phyloP scores from a whole-genome alignment of 139 green algal genomes.

The Picochlorum sp. region DNA sequence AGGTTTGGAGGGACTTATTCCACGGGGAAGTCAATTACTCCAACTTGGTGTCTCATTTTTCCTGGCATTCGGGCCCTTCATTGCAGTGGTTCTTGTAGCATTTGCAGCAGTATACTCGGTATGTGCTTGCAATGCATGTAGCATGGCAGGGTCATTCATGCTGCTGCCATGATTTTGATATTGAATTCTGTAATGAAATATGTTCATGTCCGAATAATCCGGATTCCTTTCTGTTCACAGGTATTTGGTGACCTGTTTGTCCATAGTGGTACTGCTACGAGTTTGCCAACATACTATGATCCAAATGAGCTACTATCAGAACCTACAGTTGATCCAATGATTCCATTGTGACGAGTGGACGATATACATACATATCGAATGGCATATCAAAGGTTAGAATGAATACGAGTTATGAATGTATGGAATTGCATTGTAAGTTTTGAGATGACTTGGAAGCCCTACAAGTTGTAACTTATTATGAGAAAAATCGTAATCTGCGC shows the following conservation, averaged over 20 bases:
- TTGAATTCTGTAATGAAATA: background rate
- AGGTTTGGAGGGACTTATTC: constrained; percentile 59
- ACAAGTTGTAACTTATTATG: too few relatives aligned
- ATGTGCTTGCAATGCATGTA: constrained; percentile 28
- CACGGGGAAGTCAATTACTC: constrained; percentile 41
- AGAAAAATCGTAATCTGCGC: too few relatives aligned
- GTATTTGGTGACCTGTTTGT: constrained; percentile 52
- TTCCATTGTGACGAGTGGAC: constrained; percentile 11
- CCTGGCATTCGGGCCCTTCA: constrained; percentile 66
- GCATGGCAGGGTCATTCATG: background rate
- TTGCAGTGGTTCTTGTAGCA: constrained; percentile 31
- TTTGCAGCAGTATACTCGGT: constrained; percentile 42
- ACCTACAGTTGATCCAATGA: constrained; percentile 57
- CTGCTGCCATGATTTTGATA: background rate
- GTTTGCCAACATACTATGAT: constrained; percentile 36
- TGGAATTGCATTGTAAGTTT: too few relatives aligned
- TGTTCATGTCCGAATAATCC: background rate
- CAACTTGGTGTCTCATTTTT: constrained; percentile 59
- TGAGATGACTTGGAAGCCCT: too few relatives aligned
- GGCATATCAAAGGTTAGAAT: too few relatives aligned
- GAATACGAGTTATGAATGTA: too few relatives aligned
- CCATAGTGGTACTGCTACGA: constrained; percentile 28
- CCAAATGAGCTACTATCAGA: constrained; percentile 46
- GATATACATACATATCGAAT: too few relatives aligned
- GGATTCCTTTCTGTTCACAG: constrained; percentile 13